phyloP scores from a whole-genome alignment of 768 basidiomycete species.

The Leccinum obscurum region DNA sequence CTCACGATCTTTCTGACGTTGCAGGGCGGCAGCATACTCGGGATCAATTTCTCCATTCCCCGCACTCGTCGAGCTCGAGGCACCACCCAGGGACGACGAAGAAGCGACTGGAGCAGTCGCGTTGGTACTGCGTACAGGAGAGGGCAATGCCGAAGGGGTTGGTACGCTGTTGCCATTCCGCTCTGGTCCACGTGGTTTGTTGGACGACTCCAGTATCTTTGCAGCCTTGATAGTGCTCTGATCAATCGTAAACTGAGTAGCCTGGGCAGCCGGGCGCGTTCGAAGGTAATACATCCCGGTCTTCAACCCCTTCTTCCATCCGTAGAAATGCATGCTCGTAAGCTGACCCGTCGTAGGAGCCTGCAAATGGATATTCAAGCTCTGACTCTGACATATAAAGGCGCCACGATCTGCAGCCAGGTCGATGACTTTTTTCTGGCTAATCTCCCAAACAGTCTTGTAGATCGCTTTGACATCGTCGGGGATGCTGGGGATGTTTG shows the following conservation, averaged over 20 bases:
- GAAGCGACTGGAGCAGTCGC: conserved; percentile 34
- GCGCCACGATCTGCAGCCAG: conserved; percentile 98
- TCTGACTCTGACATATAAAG: conserved; percentile 96
- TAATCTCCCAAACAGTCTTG: conserved; percentile 99
- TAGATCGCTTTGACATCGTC: conserved; percentile 95
- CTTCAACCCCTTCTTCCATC: conserved; percentile 99
- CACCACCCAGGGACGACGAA: conserved; percentile 14
- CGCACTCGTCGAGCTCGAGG: conserved; percentile 26
- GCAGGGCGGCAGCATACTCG: conserved; percentile 78
- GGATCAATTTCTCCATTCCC: conserved; percentile 48
- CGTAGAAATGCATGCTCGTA: conserved; percentile 97
- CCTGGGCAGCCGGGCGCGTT: conserved; percentile 91
- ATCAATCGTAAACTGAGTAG: conserved; percentile 97
- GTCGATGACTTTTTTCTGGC: conserved; percentile 97
- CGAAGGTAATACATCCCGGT: conserved; percentile 99
- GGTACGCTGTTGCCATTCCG: conserved; percentile 19
- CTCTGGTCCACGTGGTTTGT: conserved; percentile 18
- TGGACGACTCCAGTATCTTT: conserved; percentile 26
- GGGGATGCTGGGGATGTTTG: conserved; percentile 87
- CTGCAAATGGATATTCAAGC: conserved; percentile 90
- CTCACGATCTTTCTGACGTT: conserved; percentile 69
- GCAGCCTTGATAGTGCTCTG: conserved; percentile 70
- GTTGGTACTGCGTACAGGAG: conserved; percentile 30
- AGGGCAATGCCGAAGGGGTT: conserved; percentile 28
- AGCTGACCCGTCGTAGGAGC: conserved; percentile 89